Evolutionary conservation across 1,284 basidiomycete species (phyloP), one percentile per base, ranked within the genome.

Genomic region (Puccinia polysora): DNA sequence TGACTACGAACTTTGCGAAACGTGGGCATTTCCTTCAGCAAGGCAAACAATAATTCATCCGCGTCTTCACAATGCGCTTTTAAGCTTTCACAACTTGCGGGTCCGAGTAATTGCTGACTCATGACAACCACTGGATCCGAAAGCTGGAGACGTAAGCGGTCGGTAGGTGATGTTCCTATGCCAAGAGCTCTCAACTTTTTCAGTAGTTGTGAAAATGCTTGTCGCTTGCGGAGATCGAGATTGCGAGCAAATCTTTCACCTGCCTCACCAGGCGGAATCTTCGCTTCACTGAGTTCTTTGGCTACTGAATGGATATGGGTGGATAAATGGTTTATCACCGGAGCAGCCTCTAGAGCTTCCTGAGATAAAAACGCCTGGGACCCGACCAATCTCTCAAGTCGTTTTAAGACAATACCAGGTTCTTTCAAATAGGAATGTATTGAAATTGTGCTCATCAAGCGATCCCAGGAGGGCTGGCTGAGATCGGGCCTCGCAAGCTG

Each of bases 121-220:
- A 73, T 59, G 8, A 63, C 58, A 20, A 65, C 56, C 28, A 47
- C 58, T 8, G 59, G 69, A 53, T 67, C 56, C 10, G 45, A 45
- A 14, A 63, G 50, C 23, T 52, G 70, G 8, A 23, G 30, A 58
- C 55, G 65, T 32, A 64, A 36, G 23, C 64, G 56, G 28, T 62
- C 67, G 7, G 78, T 77, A 59, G 77, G 68, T 74, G 40, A 53
- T 14, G 68, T 59, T 2, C 68, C 68, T 72, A 97, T 84, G 4
- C 96, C 96, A 34, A 87, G 82, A 0, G 85, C 85, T 77, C 90
- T 90, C 45, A 97, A 83, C 77, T 94, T 90, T 81, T 92, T 95
- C 74, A 97, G 83, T 23, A 97, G 82, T 78, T 97, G 92, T 32
- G 88, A 87, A 86, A 89, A 94, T 0, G 93, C 94, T 78, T 91